phyloP scores from a whole-genome alignment of 257 asterid species.

The Misopates orontium region DNA sequence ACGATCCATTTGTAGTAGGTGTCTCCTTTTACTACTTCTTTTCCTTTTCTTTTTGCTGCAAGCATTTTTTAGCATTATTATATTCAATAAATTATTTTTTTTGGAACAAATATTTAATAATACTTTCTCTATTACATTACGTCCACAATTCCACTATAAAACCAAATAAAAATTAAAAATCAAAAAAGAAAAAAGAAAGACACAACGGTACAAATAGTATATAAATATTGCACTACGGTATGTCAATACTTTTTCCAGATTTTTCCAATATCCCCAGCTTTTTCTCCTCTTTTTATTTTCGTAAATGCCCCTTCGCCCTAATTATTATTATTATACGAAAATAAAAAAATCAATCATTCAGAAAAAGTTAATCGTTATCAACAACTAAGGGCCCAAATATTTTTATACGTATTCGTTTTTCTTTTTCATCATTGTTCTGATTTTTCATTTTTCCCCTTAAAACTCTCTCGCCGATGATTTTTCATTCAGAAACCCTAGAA shows the following conservation, averaged over 20 bases:
- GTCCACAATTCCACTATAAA: no score
- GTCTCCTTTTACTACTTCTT: no score
- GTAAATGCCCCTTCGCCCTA: constrained; percentile 10
- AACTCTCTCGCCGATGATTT: constrained; percentile 2
- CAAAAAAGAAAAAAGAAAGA: no score
- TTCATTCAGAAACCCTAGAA: constrained; percentile 49
- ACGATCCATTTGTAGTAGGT: no score
- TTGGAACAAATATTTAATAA: no score
- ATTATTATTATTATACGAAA: not conserved
- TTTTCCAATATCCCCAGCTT: not conserved
- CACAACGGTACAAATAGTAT: no score
- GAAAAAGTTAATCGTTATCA: constrained; percentile 1
- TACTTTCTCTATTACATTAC: no score
- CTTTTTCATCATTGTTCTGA: no score
- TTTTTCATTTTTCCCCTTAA: not conserved
- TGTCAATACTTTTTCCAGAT: constrained; percentile 29
- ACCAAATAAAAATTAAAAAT: no score
- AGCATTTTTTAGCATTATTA: no score
- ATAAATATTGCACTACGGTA: constrained; percentile 20
- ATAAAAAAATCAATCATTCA: constrained; percentile 18
- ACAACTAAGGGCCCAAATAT: constrained; percentile 4
- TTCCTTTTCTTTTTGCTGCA: no score
- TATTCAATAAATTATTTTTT: no score
- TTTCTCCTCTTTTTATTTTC: constrained; percentile 6
- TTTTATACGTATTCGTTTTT: not conserved